Evolutionary conservation across 177 flowering plant species (phyloP).

Genomic region (Tripterygium wilfordii): DNA sequence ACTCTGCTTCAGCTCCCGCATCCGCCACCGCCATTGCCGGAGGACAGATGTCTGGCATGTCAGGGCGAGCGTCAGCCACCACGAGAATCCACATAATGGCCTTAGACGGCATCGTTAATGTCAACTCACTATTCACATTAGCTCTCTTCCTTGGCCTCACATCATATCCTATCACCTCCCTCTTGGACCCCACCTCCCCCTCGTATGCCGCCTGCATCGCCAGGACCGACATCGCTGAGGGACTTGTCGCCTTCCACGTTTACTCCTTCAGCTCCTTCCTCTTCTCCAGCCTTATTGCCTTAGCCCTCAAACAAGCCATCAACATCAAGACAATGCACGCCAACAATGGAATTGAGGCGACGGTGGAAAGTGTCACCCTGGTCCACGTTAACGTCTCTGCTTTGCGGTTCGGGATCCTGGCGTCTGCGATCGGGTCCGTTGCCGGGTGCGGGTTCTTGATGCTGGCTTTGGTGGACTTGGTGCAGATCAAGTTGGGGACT

Average conservation of each 20-base stretch:
- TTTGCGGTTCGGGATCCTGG: conserved; percentile 41
- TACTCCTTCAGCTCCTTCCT: conserved; percentile 77
- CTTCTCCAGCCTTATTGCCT: conserved; percentile 69
- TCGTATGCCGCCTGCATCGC: conserved; percentile 31
- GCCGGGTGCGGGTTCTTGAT: conserved; percentile 61
- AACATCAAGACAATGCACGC: conserved; percentile 2
- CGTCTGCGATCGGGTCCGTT: conserved; percentile 53
- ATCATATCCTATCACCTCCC: conserved; percentile 28
- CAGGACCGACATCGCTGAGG: conserved; percentile 21
- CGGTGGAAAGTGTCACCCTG: neutral
- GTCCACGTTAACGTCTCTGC: conserved; percentile 33
- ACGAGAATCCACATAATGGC: conserved; percentile 55
- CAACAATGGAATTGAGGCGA: neutral
- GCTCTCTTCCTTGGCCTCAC: conserved; percentile 69
- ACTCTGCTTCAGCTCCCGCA: too few species aligned
- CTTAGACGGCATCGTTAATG: conserved; percentile 60
- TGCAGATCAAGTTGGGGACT: conserved; percentile 60
- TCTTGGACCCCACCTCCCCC: conserved; percentile 12
- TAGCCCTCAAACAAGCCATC: conserved; percentile 54
- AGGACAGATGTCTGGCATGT: conserved; percentile 9
- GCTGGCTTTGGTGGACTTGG: conserved; percentile 55
- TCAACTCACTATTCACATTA: conserved; percentile 64
- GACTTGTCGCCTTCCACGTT: conserved; percentile 50
- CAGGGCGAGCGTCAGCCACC: conserved; percentile 18
- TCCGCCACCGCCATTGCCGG: neutral